Percentiles rank a stretch among this genome's conserved stretches.
These are phyloP conservation scores for Candida sanyaensis DNA, from an alignment of 1,139 yeast genomes.

Conservation along the genomic window DNA sequence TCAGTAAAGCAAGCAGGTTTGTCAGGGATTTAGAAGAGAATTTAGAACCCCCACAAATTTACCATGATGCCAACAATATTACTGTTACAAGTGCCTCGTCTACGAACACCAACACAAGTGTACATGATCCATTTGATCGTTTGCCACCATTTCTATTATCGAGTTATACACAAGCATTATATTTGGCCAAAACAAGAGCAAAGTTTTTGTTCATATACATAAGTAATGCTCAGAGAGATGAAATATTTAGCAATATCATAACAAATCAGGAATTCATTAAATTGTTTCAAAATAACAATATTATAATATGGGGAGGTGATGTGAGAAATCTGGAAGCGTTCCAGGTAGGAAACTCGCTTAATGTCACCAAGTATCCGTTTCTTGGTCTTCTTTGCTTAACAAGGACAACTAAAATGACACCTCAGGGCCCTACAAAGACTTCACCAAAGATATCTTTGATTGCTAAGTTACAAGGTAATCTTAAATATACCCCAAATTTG, in stretches of 20 bases:
- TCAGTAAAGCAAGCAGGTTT: conserved; percentile 36
- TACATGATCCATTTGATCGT: not conserved
- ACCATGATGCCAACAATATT: not conserved
- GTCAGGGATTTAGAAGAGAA: conserved; percentile 39
- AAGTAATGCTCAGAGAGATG: conserved; percentile 69
- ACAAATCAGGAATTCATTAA: conserved; percentile 53
- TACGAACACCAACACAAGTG: not conserved
- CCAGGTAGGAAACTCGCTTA: conserved; percentile 77
- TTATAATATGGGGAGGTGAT: conserved; percentile 88
- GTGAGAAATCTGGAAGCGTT: conserved; percentile 78
- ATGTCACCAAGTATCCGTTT: conserved; percentile 78
- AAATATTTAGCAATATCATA: conserved; percentile 58
- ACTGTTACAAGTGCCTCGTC: not conserved
- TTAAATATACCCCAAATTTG: conserved; percentile 14
- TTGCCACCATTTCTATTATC: conserved; percentile 64
- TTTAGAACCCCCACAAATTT: conserved; percentile 19
- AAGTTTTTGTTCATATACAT: conserved; percentile 73
- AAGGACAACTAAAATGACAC: conserved; percentile 54
- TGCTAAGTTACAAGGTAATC: conserved; percentile 56
- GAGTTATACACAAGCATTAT: conserved; percentile 75
- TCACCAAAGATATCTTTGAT: conserved; percentile 61
- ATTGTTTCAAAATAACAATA: conserved; percentile 47
- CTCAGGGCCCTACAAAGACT: conserved; percentile 56
- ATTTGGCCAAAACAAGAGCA: conserved; percentile 63
- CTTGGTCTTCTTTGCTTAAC: conserved; percentile 68